phyloP scores from a whole-genome alignment of 352 stramenopile genomes.

The Elongisporangium anandrum region DNA sequence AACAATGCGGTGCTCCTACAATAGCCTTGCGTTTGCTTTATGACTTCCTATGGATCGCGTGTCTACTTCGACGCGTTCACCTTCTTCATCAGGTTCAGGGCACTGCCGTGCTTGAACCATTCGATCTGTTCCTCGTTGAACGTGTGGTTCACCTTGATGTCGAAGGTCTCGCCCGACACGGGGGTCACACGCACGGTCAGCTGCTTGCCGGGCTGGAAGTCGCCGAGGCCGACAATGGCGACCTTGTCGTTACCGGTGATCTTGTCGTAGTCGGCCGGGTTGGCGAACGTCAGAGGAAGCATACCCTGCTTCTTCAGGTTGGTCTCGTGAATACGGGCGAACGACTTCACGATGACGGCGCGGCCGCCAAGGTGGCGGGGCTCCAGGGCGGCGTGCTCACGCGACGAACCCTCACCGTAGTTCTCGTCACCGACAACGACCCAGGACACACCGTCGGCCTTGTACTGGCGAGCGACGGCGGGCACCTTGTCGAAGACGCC shows the following conservation, averaged over 20 bases:
- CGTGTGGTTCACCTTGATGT: conserved; percentile 92
- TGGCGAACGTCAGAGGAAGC: conserved; percentile 90
- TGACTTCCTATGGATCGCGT: conserved; percentile 27
- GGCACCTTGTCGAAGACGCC: conserved; percentile 88
- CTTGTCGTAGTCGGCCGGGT: conserved; percentile 91
- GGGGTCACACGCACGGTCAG: conserved; percentile 83
- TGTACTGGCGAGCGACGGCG: conserved; percentile 88
- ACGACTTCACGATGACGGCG: conserved; percentile 92
- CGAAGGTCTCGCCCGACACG: conserved; percentile 59
- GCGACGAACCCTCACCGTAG: conserved; percentile 91
- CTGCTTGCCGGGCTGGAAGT: conserved; percentile 84
- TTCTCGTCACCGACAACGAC: conserved; percentile 93
- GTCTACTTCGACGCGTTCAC: conserved; percentile 46
- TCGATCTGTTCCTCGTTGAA: conserved; percentile 95
- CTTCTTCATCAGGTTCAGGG: conserved; percentile 95
- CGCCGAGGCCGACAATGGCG: conserved; percentile 83
- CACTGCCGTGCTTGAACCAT: conserved; percentile 93
- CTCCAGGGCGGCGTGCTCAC: conserved; percentile 91
- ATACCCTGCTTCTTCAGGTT: conserved; percentile 97
- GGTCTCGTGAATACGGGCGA: conserved; percentile 94
- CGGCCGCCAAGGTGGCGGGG: conserved; percentile 88
- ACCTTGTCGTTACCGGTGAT: conserved; percentile 92
- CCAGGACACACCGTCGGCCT: conserved; percentile 86
- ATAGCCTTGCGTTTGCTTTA: conserved; percentile 18
- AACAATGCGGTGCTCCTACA: conserved; percentile 14